A percentile compares a stretch with the other conserved stretches of the same genome.
Conservation (phyloP, 1,284 basidiomycete species). For the Pulchroboletus neoregius region DNA sequence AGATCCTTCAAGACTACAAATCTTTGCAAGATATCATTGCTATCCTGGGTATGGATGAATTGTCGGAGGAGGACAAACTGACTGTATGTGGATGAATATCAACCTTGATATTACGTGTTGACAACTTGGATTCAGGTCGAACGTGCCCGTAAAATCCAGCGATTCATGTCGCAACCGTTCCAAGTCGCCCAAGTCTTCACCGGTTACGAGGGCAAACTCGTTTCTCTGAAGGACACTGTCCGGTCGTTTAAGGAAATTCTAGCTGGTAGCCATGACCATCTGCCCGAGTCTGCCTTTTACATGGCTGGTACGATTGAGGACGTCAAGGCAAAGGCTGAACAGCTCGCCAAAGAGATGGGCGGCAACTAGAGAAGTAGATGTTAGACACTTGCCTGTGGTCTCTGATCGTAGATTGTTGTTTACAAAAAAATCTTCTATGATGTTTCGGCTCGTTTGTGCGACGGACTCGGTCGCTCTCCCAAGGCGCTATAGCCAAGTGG, state of each 20-base stretch:
- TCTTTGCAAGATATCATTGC: slow-evolving; percentile 96
- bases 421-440: slow-evolving; percentile 4
- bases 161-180: slow-evolving; percentile 99
- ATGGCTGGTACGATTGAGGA: slow-evolving; percentile 94
- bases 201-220: slow-evolving; percentile 96
- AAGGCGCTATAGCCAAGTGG: slow-evolving; percentile 51
- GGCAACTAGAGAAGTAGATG: slow-evolving; percentile 43
- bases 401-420: slow-evolving; percentile 4
- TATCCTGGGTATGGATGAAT: slow-evolving; percentile 99
- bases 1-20: slow-evolving; percentile 99
- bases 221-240: slow-evolving; percentile 88
- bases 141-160: slow-evolving; percentile 87
- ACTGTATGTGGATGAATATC: slow-evolving; percentile 57
- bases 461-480: no score
- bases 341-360: slow-evolving; percentile 88
- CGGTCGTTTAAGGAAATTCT: slow-evolving; percentile 97
- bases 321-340: slow-evolving; percentile 94
- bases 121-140: slow-evolving; percentile 53
- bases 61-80: slow-evolving; percentile 99
- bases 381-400: slow-evolving; percentile 1
- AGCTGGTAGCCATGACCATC: slow-evolving; percentile 78
- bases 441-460: neutral
- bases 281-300: slow-evolving; percentile 95
- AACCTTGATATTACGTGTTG: neutral
- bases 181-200: slow-evolving; percentile 99